A percentile compares a stretch with the other conserved stretches of the same genome.
These are phyloP conservation scores for Haberlea rhodopensis DNA, from an alignment of 257 asterid genomes.

Conservation along the genomic window DNA sequence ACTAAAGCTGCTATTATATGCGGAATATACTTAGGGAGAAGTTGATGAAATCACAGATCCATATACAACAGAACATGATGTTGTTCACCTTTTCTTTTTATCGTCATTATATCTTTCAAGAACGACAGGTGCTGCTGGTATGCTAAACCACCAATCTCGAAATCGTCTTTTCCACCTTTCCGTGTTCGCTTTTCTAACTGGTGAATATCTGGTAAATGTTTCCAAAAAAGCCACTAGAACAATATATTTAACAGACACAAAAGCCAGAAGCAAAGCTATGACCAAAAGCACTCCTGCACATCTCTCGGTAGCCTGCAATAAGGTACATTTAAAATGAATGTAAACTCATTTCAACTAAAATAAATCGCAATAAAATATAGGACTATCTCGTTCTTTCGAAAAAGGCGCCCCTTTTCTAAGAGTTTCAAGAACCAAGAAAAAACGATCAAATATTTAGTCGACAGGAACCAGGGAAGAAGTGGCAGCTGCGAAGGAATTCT, in stretches of 20 bases:
- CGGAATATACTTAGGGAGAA: neutral
- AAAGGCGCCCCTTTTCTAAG: neutral
- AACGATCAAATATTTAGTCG: neutral
- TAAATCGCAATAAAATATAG: neutral
- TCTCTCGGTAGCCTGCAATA: constrained; percentile 75
- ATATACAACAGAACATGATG: neutral
- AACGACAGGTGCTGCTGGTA: constrained; percentile 88
- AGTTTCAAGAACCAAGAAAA: neutral
- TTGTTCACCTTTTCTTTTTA: constrained; percentile 60
- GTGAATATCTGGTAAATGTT: constrained; percentile 65
- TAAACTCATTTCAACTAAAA: neutral
- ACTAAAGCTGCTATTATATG: neutral
- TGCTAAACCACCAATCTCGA: constrained; percentile 95
- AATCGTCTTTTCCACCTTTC: constrained; percentile 82
- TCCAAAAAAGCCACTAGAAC: constrained; percentile 57
- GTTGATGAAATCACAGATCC: neutral
- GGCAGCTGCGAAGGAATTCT: neutral
- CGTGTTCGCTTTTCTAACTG: constrained; percentile 63
- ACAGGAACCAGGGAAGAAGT: neutral
- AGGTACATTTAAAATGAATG: neutral
- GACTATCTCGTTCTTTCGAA: neutral
- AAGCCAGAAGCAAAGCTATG: constrained; percentile 51
- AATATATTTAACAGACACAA: constrained; percentile 55
- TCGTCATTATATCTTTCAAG: constrained; percentile 61
- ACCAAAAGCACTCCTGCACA: constrained; percentile 52